Conservation (phyloP, 1,284 basidiomycete species). For the Anthracocystis setariae region DNA sequence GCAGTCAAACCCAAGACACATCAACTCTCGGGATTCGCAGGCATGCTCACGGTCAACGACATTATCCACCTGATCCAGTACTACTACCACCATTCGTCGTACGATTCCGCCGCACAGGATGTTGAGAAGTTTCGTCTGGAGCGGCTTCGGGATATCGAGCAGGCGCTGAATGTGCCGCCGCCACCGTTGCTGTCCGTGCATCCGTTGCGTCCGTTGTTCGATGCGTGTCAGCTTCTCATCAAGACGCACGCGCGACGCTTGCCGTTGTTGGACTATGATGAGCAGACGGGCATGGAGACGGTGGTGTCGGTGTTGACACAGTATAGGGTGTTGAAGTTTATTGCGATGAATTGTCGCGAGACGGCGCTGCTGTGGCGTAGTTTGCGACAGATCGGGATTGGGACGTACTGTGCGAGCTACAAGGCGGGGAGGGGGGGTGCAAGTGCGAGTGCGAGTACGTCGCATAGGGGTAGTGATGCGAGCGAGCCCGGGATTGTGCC, state of each 20-base stretch:
- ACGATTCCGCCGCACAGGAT: constrained; percentile 86
- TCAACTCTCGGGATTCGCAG: constrained; percentile 62
- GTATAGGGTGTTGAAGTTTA: constrained; percentile 97
- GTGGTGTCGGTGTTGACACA: constrained; percentile 96
- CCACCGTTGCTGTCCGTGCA: constrained; percentile 91
- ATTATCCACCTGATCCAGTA: constrained; percentile 67
- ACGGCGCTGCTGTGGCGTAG: constrained; percentile 73
- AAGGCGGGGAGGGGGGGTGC: constrained; percentile 3
- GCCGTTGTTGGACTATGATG: constrained; percentile 91
- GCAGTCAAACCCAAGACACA: constrained; percentile 3
- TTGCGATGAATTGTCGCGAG: constrained; percentile 81
- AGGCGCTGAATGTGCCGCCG: constrained; percentile 86
- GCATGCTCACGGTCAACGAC: constrained; percentile 67
- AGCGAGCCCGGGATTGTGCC: constrained; percentile 34
- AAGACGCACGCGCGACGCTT: constrained; percentile 94
- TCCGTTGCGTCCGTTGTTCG: constrained; percentile 84
- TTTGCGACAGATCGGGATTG: constrained; percentile 87
- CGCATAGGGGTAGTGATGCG: constrained; percentile 36
- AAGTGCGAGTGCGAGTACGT: background rate
- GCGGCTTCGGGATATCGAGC: constrained; percentile 80
- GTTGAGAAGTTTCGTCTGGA: constrained; percentile 95
- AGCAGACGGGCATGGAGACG: constrained; percentile 92
- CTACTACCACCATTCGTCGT: constrained; percentile 69
- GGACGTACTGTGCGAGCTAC: constrained; percentile 79
- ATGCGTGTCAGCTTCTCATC: constrained; percentile 88